Evolutionary conservation across 306 rosid genomes (phyloP).

Genomic region (Begonia peltatifolia): DNA sequence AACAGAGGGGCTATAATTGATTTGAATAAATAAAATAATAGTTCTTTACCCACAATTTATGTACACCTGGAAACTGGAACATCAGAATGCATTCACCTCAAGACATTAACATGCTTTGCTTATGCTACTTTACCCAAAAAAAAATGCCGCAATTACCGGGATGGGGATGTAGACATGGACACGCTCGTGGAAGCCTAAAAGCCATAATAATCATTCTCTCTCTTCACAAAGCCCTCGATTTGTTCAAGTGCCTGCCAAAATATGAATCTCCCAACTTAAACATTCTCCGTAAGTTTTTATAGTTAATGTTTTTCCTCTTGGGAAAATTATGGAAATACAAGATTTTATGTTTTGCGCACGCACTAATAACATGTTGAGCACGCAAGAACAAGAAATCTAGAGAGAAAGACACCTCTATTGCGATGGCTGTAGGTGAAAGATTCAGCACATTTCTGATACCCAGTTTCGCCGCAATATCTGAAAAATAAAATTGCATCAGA

Average conservation of each 20-base stretch:
- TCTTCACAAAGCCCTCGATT: slow-evolving; percentile 41
- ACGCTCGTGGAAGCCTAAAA: slow-evolving; percentile 10
- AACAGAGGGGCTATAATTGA: too few relatives aligned
- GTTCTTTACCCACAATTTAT: too few relatives aligned
- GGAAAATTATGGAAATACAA: slow-evolving; percentile 4
- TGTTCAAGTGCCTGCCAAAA: slow-evolving; percentile 66
- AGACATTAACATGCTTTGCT: too few relatives aligned
- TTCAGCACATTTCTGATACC: slow-evolving; percentile 43
- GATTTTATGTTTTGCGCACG: not conserved
- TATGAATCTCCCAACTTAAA: not conserved
- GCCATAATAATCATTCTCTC: slow-evolving; percentile 22
- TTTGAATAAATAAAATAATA: too few relatives aligned
- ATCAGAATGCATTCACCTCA: too few relatives aligned
- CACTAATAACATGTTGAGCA: slow-evolving; percentile 1
- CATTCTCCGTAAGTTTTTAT: too few relatives aligned
- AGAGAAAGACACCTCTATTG: slow-evolving; percentile 56
- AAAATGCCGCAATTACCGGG: too few relatives aligned
- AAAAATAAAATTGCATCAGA: not conserved
- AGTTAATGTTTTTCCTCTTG: not conserved
- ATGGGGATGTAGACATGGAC: too few relatives aligned
- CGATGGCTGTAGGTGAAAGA: slow-evolving; percentile 66
- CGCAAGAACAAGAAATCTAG: slow-evolving; percentile 14
- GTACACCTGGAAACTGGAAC: too few relatives aligned
- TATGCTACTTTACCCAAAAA: too few relatives aligned
- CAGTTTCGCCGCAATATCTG: slow-evolving; percentile 68